A percentile compares a stretch with the other conserved stretches of the same genome.
These are phyloP conservation scores for Yamadazyma aaseri DNA, from an alignment of 1,139 yeast species.

Conservation along the genomic window DNA sequence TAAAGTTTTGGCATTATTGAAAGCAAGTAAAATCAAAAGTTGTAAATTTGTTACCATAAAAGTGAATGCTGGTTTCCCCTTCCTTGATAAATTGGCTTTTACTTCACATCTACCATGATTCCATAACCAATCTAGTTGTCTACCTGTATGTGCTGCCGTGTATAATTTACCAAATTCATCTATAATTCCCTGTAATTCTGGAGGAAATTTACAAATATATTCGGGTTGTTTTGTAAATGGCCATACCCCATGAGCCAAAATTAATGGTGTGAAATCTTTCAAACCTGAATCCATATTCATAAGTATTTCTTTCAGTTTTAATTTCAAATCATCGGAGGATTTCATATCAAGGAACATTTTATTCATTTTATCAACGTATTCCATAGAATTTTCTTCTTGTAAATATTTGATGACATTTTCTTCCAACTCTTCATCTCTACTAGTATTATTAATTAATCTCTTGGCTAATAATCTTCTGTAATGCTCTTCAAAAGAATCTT, in stretches of 20 bases:
- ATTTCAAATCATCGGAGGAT: constrained; percentile 76
- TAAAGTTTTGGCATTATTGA: constrained; percentile 61
- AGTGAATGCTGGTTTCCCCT: constrained; percentile 78
- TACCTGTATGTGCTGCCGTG: constrained; percentile 74
- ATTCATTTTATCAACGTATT: constrained; percentile 90
- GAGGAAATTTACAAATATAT: constrained; percentile 40
- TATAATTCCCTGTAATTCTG: constrained; percentile 62
- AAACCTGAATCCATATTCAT: constrained; percentile 33
- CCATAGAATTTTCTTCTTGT: constrained; percentile 88
- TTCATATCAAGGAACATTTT: constrained; percentile 96
- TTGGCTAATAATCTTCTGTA: constrained; percentile 88
- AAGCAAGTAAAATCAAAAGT: constrained; percentile 80
- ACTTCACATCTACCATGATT: constrained; percentile 91
- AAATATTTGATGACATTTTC: constrained; percentile 81
- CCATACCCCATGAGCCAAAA: constrained; percentile 90
- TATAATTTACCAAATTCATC: constrained; percentile 70
- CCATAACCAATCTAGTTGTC: constrained; percentile 96
- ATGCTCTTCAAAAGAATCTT: constrained; percentile 92
- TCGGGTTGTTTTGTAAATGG: constrained; percentile 58
- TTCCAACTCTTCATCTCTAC: constrained; percentile 83
- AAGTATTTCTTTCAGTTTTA: constrained; percentile 56
- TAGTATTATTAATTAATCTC: constrained; percentile 81
- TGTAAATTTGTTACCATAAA: constrained; percentile 85
- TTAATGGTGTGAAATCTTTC: constrained; percentile 70
- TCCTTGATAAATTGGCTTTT: constrained; percentile 80